Evolutionary conservation across 2,329 filamentous ascomycete species (phyloP), one percentile per base, ranked within the genome.

Genomic region (Aspergillus ibericus): DNA sequence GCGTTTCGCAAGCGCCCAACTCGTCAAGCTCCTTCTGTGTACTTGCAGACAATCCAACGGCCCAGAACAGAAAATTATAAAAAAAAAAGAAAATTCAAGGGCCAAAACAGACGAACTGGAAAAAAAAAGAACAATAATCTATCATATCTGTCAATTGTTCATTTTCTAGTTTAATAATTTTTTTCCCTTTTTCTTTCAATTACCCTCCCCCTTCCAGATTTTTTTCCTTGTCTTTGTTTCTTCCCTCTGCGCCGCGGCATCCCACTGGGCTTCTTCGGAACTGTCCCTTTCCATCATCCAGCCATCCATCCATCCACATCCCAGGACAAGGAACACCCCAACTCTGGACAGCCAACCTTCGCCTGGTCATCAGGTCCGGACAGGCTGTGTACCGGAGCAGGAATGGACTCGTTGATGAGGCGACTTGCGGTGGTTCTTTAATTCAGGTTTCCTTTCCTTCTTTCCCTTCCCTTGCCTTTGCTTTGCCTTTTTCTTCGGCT

Each of bases 401-500:
- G 72, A 73, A 74, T 74, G 71, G 70, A 73, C 65, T 68, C 70
- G 69, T 63, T 66, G 64, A 66, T 73, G 66, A 72, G 68, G 64
- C 58, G 60, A 66, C 54, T 66, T 57, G 63, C 64, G 60, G 62
- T 64, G 63, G 61, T 66, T 65, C 65, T 18, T 29, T 32, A 29
- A 48, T 48, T 25, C 27, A 48, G 44, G 25, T 48, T 48, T 29
- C 52, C 53, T 10, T 46, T 20, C n/a, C 42, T 58, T 53, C 58
- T 32, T n/a, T 52, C 44, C 34, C 15, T n/a, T 49, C 44, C 53
- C 32, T 52, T 38, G n/a, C 29, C 15, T 48, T 49, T 16, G 38
- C 36, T 32, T 52, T 34, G 40, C 44, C 32, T 53, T 35, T 22
- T n/a, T 42, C 47, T 50, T 35, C 18, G 34, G 27, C 29, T 29